Base-by-base conservation (phyloP, 768 basidiomycete species). In the Lactifluus piperatus region DNA sequence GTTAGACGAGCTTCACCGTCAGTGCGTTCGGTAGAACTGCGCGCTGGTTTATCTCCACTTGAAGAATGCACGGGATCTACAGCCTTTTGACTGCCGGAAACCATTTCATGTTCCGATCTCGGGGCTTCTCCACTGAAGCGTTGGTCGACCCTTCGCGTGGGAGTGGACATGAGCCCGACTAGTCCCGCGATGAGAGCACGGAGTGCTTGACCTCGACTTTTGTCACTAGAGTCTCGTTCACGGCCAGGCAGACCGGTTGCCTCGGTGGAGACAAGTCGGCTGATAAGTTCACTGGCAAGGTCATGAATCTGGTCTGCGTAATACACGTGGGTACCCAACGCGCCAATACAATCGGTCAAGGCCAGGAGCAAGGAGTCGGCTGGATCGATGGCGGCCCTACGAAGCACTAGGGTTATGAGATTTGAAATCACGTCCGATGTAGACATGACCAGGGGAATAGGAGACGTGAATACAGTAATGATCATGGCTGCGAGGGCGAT, bases 221-320 rank as follows among this genome's bases (percentile, higher is more conserved):
- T 73, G 11, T 72, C 78, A 55, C 68, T 72, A 13, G 67, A 69
- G 13, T 68, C 70, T 58, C 67, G 74, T n/a, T 72, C 73, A 16
- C 72, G 72, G 9, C 74, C 74, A 0, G 77, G 66, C 3, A 81
- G 68, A 7, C 85, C 85, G 64, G 83, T 85, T 3, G 80, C 74
- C 65, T 94, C 88, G 26, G 94, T 72, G 3, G 81, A 74, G 4
- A 84, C 76, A 16, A 97, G 78, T 18, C 91, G 83, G 61, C 79
- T 80, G 43, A 92, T 81, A 46, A 94, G 73, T 70, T 94, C 94
- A 56, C 83, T 85, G 1, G 91, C 83, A 45, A 97, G 82, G 68
- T 97, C 94, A 67, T 92, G 91, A 51, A 94, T 91, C 72, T 97
- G 94, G 71, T 97, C 94, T 39, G 91, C 88, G 68, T 97, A 97